phyloP scores from a whole-genome alignment of 352 stramenopile species.

The Halophytophthora polymorphica region DNA sequence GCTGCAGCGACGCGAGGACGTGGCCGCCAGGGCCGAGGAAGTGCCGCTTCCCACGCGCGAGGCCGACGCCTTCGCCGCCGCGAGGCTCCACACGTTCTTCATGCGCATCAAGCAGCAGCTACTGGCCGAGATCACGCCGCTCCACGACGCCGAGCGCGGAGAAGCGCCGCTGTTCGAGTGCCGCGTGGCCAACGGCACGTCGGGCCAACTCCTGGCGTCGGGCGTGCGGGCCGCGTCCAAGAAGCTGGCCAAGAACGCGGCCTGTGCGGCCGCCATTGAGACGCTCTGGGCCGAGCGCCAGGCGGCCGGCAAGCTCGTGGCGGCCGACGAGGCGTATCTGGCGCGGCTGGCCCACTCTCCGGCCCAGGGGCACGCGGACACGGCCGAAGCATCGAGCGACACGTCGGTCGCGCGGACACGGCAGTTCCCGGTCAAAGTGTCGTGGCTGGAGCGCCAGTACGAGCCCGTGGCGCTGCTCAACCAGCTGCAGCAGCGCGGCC shows the following conservation, averaged over 20 bases:
- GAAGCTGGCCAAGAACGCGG: conserved; percentile 69
- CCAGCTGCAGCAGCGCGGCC: conserved; percentile 45
- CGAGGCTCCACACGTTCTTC: conserved; percentile 61
- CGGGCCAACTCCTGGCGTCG: conserved; percentile 34
- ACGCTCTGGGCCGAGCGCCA: conserved; percentile 80
- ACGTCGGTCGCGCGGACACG: not conserved
- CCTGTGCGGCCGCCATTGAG: conserved; percentile 58
- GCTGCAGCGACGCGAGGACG: conserved; percentile 32
- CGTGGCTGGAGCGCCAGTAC: conserved; percentile 37
- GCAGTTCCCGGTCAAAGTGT: conserved; percentile 28
- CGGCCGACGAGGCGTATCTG: conserved; percentile 64
- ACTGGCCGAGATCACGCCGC: conserved; percentile 36
- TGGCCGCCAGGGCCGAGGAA: conserved; percentile 30
- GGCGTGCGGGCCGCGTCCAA: conserved; percentile 62
- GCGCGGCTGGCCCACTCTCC: conserved; percentile 36
- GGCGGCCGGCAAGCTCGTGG: conserved; percentile 37
- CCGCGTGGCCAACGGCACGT: conserved; percentile 39
- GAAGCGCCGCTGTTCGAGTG: conserved; percentile 67
- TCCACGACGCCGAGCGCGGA: conserved; percentile 45
- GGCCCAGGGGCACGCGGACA: conserved; percentile 10
- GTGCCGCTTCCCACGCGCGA: conserved; percentile 51
- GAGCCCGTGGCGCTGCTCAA: conserved; percentile 50
- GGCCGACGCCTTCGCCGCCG: conserved; percentile 54
- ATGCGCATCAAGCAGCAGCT: conserved; percentile 63
- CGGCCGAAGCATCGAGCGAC: not conserved